Evolutionary conservation across 345 rosid genomes (phyloP).

Genomic region (Aquilaria malaccensis): DNA sequence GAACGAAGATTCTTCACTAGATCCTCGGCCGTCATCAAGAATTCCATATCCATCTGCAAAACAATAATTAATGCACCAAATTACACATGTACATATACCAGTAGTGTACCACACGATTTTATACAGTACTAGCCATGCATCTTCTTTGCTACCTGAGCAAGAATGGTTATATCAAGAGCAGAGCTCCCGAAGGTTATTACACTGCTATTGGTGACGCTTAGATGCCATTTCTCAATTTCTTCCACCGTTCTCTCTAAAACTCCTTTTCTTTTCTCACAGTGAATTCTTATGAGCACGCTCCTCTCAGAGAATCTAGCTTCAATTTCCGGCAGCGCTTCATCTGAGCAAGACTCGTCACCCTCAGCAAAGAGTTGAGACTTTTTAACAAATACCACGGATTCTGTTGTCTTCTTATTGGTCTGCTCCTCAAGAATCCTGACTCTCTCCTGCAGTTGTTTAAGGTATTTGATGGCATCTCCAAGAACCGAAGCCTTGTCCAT

Average conservation of each 20-base stretch:
- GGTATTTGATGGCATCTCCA: slow-evolving; percentile 74
- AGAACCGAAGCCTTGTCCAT: slow-evolving; percentile 96
- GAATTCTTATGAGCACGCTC: slow-evolving; percentile 64
- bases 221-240: slow-evolving; percentile 55
- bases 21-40: slow-evolving; percentile 56
- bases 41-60: slow-evolving; percentile 66
- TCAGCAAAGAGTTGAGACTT: slow-evolving; percentile 53
- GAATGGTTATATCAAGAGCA: slow-evolving; percentile 57
- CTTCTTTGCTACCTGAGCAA: slow-evolving; percentile 50
- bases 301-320: slow-evolving; percentile 71
- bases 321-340: slow-evolving; percentile 55
- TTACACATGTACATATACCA: background rate
- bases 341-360: slow-evolving; percentile 24
- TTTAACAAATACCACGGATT: slow-evolving; percentile 67
- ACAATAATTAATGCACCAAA: background rate
- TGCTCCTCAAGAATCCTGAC: slow-evolving; percentile 69
- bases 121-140: background rate
- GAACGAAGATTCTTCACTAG: slow-evolving; percentile 55
- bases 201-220: slow-evolving; percentile 48
- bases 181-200: slow-evolving; percentile 63
- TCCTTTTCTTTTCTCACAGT: slow-evolving; percentile 71
- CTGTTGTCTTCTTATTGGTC: slow-evolving; percentile 48
- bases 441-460: slow-evolving; percentile 74
- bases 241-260: slow-evolving; percentile 45
- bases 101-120: too few relatives aligned